phyloP scores from a whole-genome alignment of 2,329 filamentous ascomycete genomes.

The Colletotrichum australisinense region DNA sequence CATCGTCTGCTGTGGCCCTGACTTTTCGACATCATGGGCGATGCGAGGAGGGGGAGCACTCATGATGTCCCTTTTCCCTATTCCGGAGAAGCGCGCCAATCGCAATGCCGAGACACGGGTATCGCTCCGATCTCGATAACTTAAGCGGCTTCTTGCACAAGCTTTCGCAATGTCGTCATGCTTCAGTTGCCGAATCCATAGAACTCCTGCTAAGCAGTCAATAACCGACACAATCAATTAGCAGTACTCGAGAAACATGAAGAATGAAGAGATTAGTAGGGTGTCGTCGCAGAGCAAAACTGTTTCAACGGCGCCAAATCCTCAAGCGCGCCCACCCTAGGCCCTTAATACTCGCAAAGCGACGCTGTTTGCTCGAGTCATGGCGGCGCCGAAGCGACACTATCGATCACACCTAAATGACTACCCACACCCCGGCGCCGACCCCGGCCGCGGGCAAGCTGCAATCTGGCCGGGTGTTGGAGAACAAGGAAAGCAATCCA shows the following conservation, averaged over 20 bases:
- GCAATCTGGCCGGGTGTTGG: not conserved
- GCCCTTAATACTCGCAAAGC: not conserved
- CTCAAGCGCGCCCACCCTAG: not conserved
- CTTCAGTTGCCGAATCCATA: not conserved
- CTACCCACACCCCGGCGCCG: not conserved
- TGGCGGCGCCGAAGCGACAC: not conserved
- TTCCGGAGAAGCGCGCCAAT: not conserved
- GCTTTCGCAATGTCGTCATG: conserved; percentile 2
- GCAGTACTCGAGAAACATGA: not conserved
- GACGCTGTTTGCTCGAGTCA: not conserved
- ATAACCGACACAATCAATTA: not conserved
- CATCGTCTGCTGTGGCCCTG: not conserved
- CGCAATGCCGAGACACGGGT: not conserved
- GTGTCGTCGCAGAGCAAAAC: not conserved
- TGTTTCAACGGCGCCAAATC: not conserved
- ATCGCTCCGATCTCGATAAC: not conserved
- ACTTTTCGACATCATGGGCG: conserved; percentile 1
- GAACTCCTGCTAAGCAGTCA: not conserved
- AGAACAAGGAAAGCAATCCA: not conserved
- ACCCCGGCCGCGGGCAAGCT: not conserved
- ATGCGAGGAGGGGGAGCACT: not conserved
- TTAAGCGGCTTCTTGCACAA: not conserved
- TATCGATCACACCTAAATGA: not conserved
- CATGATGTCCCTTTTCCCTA: not conserved
- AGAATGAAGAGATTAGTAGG: not conserved